phyloP scores from a whole-genome alignment of 2,329 filamentous ascomycete genomes.

The Talaromyces sp. region DNA sequence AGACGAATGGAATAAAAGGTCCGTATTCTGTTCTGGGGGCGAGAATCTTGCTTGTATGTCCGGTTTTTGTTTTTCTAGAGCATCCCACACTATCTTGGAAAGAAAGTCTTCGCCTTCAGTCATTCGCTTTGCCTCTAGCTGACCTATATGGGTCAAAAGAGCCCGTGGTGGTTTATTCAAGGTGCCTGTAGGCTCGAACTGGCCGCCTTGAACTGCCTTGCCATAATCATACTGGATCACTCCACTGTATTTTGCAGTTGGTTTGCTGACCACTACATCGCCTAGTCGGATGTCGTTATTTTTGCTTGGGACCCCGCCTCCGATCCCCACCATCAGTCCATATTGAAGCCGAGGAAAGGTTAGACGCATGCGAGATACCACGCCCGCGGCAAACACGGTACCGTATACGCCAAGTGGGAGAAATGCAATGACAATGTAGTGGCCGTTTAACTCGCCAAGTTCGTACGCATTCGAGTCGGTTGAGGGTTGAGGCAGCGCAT shows the following conservation, averaged over 20 bases:
- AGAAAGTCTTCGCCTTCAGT: background rate
- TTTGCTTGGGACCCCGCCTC: conserved; percentile 8
- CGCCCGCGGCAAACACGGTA: background rate
- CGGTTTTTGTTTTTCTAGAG: background rate
- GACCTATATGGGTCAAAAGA: background rate
- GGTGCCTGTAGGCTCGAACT: background rate
- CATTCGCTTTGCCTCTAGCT: background rate
- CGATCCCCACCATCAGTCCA: conserved; percentile 12
- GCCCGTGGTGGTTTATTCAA: background rate
- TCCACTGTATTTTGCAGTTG: background rate
- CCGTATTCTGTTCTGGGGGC: background rate
- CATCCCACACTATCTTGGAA: background rate
- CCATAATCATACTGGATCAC: background rate
- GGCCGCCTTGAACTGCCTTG: background rate
- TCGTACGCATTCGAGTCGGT: background rate
- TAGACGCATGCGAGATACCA: background rate
- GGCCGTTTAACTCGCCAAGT: background rate
- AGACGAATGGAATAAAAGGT: background rate
- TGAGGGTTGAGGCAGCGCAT: background rate
- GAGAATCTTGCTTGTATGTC: background rate
- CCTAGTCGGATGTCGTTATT: conserved; percentile 15
- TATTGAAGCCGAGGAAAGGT: conserved; percentile 7
- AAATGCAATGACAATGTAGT: background rate
- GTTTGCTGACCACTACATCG: conserved; percentile 18
- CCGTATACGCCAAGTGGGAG: background rate